These are phyloP conservation scores for Xylaria nigripes DNA, from an alignment of 495 filamentous ascomycete species.

Conservation along the genomic window DNA sequence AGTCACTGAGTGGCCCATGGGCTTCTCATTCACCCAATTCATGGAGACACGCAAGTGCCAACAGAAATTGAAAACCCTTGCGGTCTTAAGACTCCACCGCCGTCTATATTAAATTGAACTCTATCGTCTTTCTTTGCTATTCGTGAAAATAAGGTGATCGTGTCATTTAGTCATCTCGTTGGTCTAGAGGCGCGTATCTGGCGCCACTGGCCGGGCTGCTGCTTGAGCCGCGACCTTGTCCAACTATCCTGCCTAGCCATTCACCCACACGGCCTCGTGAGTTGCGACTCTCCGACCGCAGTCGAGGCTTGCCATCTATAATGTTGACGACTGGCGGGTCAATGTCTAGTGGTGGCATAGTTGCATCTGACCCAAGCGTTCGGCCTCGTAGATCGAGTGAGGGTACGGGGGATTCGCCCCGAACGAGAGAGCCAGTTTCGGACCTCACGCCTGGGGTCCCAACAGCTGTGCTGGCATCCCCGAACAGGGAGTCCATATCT, in stretches of 20 bases:
- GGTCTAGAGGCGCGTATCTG: constrained; percentile 36
- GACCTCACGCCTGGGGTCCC: constrained; percentile 41
- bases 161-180: constrained; percentile 33
- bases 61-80: constrained; percentile 1
- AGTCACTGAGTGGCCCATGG: not conserved
- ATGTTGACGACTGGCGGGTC: constrained; percentile 32
- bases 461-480: constrained; percentile 71
- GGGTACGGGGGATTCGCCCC: constrained; percentile 64
- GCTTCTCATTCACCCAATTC: not conserved
- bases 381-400: constrained; percentile 60
- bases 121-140: constrained; percentile 8
- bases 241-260: constrained; percentile 42
- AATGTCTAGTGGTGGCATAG: constrained; percentile 32
- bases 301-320: constrained; percentile 21
- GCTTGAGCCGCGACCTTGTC: constrained; percentile 23
- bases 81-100: constrained; percentile 4
- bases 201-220: constrained; percentile 26
- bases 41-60: constrained; percentile 1
- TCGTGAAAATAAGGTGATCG: not conserved
- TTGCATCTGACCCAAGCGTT: constrained; percentile 24
- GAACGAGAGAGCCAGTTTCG: constrained; percentile 69
- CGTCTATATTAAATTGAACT: constrained; percentile 8
- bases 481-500: constrained; percentile 90
- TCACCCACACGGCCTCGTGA: constrained; percentile 37
- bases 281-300: constrained; percentile 19